These are phyloP conservation scores for Globisporangium parvum DNA, from an alignment of 352 stramenopile species.

Conservation along the genomic window DNA sequence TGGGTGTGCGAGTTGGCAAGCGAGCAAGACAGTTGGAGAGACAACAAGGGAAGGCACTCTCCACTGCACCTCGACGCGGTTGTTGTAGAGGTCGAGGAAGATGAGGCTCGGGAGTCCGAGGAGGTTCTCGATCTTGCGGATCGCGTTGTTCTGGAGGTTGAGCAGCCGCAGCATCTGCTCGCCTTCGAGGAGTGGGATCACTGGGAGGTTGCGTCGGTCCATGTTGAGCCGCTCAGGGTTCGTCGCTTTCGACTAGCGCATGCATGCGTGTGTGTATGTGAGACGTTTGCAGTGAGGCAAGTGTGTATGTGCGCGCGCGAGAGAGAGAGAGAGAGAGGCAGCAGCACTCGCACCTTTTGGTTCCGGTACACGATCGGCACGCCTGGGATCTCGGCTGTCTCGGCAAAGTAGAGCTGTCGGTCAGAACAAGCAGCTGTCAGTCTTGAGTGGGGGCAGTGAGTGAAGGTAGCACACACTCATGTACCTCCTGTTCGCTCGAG, in stretches of 20 bases:
- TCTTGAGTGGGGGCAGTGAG: no score
- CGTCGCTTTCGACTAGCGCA: constrained; percentile 41
- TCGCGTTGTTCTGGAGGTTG: constrained; percentile 91
- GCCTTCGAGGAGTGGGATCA: constrained; percentile 84
- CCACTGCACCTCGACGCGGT: constrained; percentile 73
- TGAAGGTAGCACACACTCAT: not conserved
- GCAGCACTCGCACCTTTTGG: constrained; percentile 36
- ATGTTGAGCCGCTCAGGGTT: constrained; percentile 88
- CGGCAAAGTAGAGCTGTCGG: constrained; percentile 62
- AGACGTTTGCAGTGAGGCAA: not conserved
- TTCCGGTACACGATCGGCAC: constrained; percentile 70
- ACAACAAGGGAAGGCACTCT: not conserved
- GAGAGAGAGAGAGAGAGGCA: not conserved
- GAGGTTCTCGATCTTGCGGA: constrained; percentile 82
- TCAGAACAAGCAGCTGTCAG: constrained; percentile 2
- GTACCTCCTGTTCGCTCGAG: constrained; percentile 40
- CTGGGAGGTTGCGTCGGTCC: constrained; percentile 72
- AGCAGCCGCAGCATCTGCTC: constrained; percentile 86
- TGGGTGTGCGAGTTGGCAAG: no score
- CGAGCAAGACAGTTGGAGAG: not conserved
- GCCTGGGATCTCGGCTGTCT: constrained; percentile 56
- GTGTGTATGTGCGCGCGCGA: not conserved
- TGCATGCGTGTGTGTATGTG: no score
- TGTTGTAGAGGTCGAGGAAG: constrained; percentile 93
- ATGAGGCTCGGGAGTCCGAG: constrained; percentile 85